Evolutionary conservation across 495 filamentous ascomycete genomes (phyloP).

Genomic region (Aspergillus olivimuriae): DNA sequence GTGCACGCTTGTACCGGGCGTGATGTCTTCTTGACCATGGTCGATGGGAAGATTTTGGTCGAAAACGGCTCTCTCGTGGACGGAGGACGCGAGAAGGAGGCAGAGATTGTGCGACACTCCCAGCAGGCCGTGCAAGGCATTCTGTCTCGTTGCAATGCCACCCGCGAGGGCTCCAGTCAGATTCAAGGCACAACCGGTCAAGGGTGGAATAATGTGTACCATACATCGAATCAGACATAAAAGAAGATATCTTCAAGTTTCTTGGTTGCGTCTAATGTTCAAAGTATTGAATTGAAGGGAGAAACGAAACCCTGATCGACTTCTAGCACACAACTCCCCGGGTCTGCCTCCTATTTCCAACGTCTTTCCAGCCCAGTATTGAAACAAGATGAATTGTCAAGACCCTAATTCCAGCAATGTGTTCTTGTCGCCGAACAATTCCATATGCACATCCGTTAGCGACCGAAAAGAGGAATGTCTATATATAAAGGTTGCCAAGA

Average conservation of each 20-base stretch:
- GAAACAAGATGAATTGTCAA: too few relatives aligned
- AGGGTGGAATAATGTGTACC: neutral
- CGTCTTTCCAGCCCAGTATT: too few relatives aligned
- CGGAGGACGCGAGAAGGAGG: neutral
- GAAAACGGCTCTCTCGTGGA: constrained; percentile 21
- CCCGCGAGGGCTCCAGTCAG: neutral
- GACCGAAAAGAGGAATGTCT: too few relatives aligned
- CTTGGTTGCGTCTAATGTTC: too few relatives aligned
- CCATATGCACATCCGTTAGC: too few relatives aligned
- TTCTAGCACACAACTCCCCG: too few relatives aligned
- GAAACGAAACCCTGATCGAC: too few relatives aligned
- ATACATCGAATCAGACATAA: neutral
- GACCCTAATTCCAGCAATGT: too few relatives aligned
- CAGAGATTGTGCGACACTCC: neutral
- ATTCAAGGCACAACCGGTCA: neutral
- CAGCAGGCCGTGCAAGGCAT: neutral
- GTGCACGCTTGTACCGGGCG: constrained; percentile 43
- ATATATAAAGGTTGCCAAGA: too few relatives aligned
- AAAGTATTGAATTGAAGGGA: too few relatives aligned
- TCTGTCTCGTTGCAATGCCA: neutral
- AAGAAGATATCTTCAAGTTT: neutral
- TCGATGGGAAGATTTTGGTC: constrained; percentile 41
- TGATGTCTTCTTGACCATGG: constrained; percentile 43
- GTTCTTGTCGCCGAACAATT: too few relatives aligned
- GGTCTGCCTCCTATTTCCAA: too few relatives aligned